Base-by-base conservation (phyloP, 2,329 filamentous ascomycete genomes). In the Amesomyces nigricolor region DNA sequence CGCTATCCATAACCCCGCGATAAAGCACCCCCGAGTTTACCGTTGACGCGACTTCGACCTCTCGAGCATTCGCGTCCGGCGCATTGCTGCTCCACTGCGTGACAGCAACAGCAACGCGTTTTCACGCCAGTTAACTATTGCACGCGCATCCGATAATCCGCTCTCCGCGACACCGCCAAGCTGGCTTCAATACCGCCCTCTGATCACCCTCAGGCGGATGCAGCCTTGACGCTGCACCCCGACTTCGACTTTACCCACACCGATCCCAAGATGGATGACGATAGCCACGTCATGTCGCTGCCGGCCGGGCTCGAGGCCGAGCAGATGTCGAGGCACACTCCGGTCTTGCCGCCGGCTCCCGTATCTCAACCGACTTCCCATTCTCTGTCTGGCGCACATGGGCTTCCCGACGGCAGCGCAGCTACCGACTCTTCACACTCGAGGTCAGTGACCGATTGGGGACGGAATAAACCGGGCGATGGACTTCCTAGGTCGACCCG, bases 321-420 rank as follows among this genome's bases (percentile, higher is more conserved):
- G 59, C 70, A 75, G 16, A 74, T 78, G 56, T 78, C 78, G 30
- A 72, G 75, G 61, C 76, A 76, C 19, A 75, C 72, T 62, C 78
- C 78, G 32, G 74, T 75, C 2, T 77, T 78, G 3, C 75, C 76
- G 1, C 70, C 73, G 17, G 71, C 70, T 16, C 75, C 75, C 14
- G 48, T 44, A 14, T 22, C 59, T n/a, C 62, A 64, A 37, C 40
- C 26, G 11, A 65, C 73, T 54, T 70, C 72, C 14, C 77, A 80
- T 19, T 35, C 38, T 42, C 66, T 80, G 39, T 72, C 77, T 8
- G 73, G 71, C 35, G 74, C 80, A 32, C 70, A 75, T 11, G 69
- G 74, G 3, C 67, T 80, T 45, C 74, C 75, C 38, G 67, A 73
- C 26, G 70, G 70, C 29, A 66, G 17, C 40, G 16, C 55, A 5